These are phyloP conservation scores for Penicillium capsulatum DNA, from an alignment of 2,329 filamentous ascomycete species.

Conservation along the genomic window DNA sequence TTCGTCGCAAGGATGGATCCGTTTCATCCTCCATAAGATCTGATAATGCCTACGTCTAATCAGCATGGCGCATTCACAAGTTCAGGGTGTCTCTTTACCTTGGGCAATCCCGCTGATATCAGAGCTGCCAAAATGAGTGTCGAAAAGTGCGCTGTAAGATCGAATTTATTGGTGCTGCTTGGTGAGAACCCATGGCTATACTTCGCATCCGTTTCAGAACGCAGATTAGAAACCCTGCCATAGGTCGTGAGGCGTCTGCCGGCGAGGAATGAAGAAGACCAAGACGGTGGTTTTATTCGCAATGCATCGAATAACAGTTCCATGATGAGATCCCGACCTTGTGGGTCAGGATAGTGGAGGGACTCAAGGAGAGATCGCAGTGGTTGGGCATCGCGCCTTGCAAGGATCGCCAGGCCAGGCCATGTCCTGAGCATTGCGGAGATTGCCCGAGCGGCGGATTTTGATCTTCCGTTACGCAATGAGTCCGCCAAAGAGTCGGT, in stretches of 20 bases:
- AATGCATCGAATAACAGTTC: slow-evolving; percentile 81
- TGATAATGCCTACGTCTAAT: slow-evolving; percentile 41
- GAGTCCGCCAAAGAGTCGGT: slow-evolving; percentile 67
- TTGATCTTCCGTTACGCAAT: slow-evolving; percentile 61
- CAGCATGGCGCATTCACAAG: slow-evolving; percentile 13
- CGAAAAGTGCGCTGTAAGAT: slow-evolving; percentile 90
- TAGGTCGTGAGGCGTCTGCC: slow-evolving; percentile 92
- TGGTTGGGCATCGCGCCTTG: slow-evolving; percentile 81
- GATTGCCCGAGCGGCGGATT: slow-evolving; percentile 88
- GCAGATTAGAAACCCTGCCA: slow-evolving; percentile 83
- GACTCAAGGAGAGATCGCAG: slow-evolving; percentile 73
- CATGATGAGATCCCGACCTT: slow-evolving; percentile 70
- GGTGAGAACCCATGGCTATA: slow-evolving; percentile 57
- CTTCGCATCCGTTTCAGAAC: slow-evolving; percentile 54
- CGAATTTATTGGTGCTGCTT: slow-evolving; percentile 60
- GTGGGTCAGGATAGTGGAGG: slow-evolving; percentile 54
- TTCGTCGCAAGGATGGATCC: slow-evolving; percentile 64
- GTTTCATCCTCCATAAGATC: slow-evolving; percentile 48
- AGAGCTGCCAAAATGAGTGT: slow-evolving; percentile 81
- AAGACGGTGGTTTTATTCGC: slow-evolving; percentile 86
- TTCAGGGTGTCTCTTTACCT: slow-evolving; percentile 28
- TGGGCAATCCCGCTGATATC: slow-evolving; percentile 71
- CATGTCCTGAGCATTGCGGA: slow-evolving; percentile 87
- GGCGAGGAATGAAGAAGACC: slow-evolving; percentile 93
- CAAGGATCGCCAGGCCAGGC: slow-evolving; percentile 83